Conservation (phyloP, 2,329 filamentous ascomycete genomes). For the Fusarium multiceps region DNA sequence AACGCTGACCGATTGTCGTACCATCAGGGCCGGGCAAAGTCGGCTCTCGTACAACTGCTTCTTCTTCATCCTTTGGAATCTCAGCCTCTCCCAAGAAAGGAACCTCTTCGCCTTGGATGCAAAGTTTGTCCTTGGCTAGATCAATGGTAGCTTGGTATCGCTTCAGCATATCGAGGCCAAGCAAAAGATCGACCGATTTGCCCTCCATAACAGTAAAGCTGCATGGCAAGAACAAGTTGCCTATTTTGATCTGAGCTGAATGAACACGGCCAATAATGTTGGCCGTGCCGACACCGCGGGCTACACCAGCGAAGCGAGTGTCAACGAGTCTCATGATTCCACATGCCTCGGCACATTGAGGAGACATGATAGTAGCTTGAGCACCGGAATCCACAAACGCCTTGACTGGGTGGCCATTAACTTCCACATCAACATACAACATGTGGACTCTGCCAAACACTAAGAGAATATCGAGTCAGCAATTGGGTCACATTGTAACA, state of each 20-base stretch:
- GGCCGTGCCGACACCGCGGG: conserved; percentile 92
- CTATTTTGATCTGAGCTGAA: conserved; percentile 94
- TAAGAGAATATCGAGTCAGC: conserved; percentile 51
- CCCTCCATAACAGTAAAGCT: conserved; percentile 99
- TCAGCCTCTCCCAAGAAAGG: conserved; percentile 92
- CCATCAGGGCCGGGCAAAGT: conserved; percentile 86
- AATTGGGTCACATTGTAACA: not conserved
- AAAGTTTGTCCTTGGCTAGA: conserved; percentile 81
- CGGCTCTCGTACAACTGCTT: conserved; percentile 80
- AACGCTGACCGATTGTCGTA: conserved; percentile 85
- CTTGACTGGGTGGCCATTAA: conserved; percentile 92
- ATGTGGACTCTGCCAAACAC: conserved; percentile 96
- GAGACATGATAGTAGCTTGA: conserved; percentile 99
- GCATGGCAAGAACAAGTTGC: conserved; percentile 85
- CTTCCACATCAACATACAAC: conserved; percentile 95
- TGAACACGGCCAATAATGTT: conserved; percentile 95
- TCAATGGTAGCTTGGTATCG: conserved; percentile 95
- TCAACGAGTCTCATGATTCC: conserved; percentile 97
- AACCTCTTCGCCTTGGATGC: conserved; percentile 90
- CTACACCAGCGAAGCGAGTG: conserved; percentile 89
- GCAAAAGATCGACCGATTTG: conserved; percentile 91
- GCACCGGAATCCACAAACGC: conserved; percentile 97
- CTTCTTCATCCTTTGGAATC: conserved; percentile 87
- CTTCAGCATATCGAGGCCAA: conserved; percentile 97
- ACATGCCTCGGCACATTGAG: conserved; percentile 87